These are phyloP conservation scores for Ilyonectria mors-panacis DNA, from an alignment of 2,329 filamentous ascomycete genomes.

Conservation along the genomic window DNA sequence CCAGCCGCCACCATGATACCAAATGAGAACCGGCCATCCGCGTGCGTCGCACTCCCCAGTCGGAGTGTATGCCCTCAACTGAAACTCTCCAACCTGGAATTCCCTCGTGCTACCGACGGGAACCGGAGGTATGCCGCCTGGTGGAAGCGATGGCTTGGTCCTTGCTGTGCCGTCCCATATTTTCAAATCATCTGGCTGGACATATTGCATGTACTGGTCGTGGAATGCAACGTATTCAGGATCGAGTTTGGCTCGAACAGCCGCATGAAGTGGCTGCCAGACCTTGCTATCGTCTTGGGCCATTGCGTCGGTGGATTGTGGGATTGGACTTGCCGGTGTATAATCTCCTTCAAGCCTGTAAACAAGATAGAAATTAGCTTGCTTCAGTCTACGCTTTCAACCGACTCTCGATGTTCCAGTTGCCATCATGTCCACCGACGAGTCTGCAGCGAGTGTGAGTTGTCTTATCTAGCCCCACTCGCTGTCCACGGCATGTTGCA, in stretches of 20 bases:
- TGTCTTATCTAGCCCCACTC: slow-evolving; percentile 21
- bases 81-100: slow-evolving; percentile 40
- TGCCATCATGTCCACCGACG: neutral
- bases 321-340: neutral
- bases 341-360: neutral
- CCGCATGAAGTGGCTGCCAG: slow-evolving; percentile 49
- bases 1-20: slow-evolving; percentile 56
- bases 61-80: slow-evolving; percentile 48
- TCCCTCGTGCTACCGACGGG: slow-evolving; percentile 45
- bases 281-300: slow-evolving; percentile 7
- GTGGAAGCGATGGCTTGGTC: slow-evolving; percentile 38
- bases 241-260: slow-evolving; percentile 47
- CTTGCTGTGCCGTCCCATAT: slow-evolving; percentile 50
- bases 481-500: neutral
- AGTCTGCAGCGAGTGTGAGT: neutral
- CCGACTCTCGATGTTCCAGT: neutral
- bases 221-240: slow-evolving; percentile 54
- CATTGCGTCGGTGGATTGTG: neutral
- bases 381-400: neutral
- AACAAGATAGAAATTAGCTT: neutral
- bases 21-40: slow-evolving; percentile 52
- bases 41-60: slow-evolving; percentile 20
- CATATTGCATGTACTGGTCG: slow-evolving; percentile 51
- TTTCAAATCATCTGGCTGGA: slow-evolving; percentile 48
- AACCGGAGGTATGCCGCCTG: slow-evolving; percentile 34